These are phyloP conservation scores for Uromyces viciae-fabae DNA, from an alignment of 1,284 basidiomycete genomes.

Conservation along the genomic window DNA sequence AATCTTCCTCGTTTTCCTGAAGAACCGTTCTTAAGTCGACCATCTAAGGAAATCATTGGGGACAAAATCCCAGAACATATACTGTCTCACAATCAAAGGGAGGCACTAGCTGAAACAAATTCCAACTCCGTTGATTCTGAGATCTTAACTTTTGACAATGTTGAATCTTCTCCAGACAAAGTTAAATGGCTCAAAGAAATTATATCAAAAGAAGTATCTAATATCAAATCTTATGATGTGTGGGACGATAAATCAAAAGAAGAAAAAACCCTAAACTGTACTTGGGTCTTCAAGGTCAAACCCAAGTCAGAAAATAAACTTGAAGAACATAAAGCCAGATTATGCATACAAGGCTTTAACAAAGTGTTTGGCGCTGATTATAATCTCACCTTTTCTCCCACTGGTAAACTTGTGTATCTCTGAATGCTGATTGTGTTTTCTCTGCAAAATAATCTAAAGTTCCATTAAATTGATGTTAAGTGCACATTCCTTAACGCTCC, in stretches of 20 bases:
- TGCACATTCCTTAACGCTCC: background rate
- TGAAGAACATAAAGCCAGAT: background rate
- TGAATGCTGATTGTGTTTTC: background rate
- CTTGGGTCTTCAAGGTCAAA: background rate
- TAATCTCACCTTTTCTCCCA: background rate
- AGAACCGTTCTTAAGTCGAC: no score
- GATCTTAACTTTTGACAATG: background rate
- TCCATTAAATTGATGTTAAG: constrained; percentile 2
- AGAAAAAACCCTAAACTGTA: background rate
- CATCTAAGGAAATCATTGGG: background rate
- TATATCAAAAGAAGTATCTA: background rate
- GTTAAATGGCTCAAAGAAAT: background rate
- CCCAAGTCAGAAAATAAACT: background rate
- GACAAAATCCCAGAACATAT: background rate
- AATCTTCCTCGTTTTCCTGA: background rate
- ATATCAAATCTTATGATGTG: background rate
- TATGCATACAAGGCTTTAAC: background rate
- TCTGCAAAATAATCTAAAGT: background rate
- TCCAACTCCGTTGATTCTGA: background rate
- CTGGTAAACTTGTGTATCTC: background rate
- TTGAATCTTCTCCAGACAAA: background rate
- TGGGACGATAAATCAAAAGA: background rate
- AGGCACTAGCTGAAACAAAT: no score
- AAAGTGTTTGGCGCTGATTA: background rate
- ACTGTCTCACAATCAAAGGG: background rate